Evolutionary conservation across 139 green algal genomes (phyloP).

Genomic region (Ettlia oleoabundans): DNA sequence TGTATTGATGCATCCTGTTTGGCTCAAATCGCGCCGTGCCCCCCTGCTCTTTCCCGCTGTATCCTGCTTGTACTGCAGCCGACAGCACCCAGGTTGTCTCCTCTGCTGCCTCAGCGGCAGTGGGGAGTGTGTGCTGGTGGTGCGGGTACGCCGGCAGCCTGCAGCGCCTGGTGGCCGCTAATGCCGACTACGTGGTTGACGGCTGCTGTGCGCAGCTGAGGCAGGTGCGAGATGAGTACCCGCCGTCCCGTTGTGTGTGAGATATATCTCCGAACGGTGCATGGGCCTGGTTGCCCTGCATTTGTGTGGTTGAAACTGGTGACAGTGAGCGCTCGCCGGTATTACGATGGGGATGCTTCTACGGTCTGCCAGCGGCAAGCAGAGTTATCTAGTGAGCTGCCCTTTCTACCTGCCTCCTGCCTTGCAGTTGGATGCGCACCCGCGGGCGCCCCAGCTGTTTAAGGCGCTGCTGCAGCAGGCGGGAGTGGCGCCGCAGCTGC

Average conservation of each 20-base stretch:
- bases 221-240: constrained; percentile 26
- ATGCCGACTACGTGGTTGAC: constrained; percentile 87
- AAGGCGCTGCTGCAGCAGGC: constrained; percentile 68
- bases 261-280: too few species aligned
- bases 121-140: constrained; percentile 56
- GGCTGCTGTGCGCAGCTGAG: constrained; percentile 73
- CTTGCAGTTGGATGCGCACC: constrained; percentile 36
- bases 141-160: constrained; percentile 63
- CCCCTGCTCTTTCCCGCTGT: neutral
- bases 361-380: too few species aligned
- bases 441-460: constrained; percentile 72
- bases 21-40: too few species aligned
- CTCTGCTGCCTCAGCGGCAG: constrained; percentile 49
- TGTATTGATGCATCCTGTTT: too few species aligned
- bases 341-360: too few species aligned
- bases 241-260: too few species aligned
- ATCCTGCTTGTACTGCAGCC: neutral
- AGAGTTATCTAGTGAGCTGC: too few species aligned
- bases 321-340: too few species aligned
- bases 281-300: too few species aligned
- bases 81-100: constrained; percentile 65
- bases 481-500: constrained; percentile 63
- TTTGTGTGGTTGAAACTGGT: too few species aligned
- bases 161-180: constrained; percentile 60
- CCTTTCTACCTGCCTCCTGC: too few species aligned